phyloP scores from a whole-genome alignment of 169 alveolate species.

The Babesia ovis region DNA sequence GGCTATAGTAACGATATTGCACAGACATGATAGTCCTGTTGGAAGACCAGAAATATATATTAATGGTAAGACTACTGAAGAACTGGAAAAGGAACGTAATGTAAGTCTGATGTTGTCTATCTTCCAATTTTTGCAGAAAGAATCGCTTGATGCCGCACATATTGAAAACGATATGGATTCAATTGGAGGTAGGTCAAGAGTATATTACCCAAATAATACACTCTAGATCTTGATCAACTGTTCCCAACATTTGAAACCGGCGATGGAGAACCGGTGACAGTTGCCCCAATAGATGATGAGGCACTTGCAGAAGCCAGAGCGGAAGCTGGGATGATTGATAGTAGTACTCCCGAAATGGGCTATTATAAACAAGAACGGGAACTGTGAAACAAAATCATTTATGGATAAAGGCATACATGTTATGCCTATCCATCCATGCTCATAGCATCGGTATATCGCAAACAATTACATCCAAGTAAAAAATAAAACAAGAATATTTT shows the following conservation, averaged over 20 bases:
- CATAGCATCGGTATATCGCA: no score
- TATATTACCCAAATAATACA: not conserved
- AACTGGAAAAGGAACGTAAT: conserved; percentile 68
- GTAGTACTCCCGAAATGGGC: conserved; percentile 49
- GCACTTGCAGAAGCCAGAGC: conserved; percentile 58
- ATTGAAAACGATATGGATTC: conserved; percentile 10
- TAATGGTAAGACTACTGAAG: conserved; percentile 73
- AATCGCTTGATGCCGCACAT: conserved; percentile 28
- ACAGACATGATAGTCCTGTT: conserved; percentile 71
- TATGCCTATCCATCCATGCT: no score
- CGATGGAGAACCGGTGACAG: conserved; percentile 16
- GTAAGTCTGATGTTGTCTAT: not conserved
- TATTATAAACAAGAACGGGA: conserved; percentile 45
- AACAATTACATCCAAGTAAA: no score
- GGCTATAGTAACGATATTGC: not conserved
- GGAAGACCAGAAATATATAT: conserved; percentile 76
- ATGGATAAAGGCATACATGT: no score
- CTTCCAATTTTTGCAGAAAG: conserved; percentile 11
- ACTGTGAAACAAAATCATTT: not conserved
- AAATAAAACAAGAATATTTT: no score
- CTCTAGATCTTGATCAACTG: conserved; percentile 36
- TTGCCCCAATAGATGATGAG: conserved; percentile 39
- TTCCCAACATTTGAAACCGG: conserved; percentile 42
- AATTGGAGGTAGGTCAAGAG: conserved; percentile 18
- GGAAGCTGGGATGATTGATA: conserved; percentile 54